Conservation (phyloP, 257 asterid genomes). For the Solanum chmielewskii region DNA sequence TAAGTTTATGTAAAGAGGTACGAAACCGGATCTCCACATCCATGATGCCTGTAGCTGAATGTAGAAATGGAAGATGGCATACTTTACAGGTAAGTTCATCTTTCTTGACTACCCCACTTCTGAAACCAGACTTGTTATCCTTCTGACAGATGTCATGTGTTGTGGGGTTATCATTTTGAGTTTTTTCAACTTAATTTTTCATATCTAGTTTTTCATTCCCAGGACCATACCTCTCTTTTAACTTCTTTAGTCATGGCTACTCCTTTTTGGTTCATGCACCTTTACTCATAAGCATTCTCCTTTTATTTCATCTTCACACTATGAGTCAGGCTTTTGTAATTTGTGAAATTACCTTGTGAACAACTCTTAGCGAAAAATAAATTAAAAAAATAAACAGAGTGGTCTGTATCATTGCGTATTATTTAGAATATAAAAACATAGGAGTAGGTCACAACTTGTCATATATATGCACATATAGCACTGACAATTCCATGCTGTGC, state of each 20-base stretch:
- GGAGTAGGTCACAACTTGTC: background rate
- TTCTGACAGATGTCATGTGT: constrained; percentile 44
- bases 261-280: constrained; percentile 23
- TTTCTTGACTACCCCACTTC: background rate
- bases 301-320: background rate
- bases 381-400: background rate
- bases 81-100: background rate
- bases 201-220: constrained; percentile 3
- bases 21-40: background rate
- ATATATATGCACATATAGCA: background rate
- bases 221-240: constrained; percentile 3
- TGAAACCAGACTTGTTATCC: constrained; percentile 20
- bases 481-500: constrained; percentile 8
- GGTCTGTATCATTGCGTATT: background rate
- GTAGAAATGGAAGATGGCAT: background rate
- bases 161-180: constrained; percentile 7
- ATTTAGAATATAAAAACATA: background rate
- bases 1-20: background rate
- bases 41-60: background rate
- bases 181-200: constrained; percentile 4
- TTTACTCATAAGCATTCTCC: constrained; percentile 2
- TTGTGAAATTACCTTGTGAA: background rate
- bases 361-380: background rate
- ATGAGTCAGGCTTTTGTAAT: background rate
- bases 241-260: background rate